Conservation (phyloP, 2,329 filamentous ascomycete genomes). For the Fusarium sp. region DNA sequence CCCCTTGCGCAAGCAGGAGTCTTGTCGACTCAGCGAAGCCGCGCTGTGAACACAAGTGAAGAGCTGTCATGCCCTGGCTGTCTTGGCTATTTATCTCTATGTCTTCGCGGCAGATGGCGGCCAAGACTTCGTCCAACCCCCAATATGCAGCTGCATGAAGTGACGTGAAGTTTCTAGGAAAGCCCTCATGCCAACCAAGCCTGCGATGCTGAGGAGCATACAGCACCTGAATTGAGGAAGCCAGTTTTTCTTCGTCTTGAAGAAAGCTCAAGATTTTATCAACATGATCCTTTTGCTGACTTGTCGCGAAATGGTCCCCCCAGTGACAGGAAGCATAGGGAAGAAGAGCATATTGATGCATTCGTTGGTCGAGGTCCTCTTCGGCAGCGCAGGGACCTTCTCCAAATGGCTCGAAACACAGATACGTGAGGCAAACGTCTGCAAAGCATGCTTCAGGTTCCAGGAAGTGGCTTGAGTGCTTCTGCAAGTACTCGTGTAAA, state of each 20-base stretch:
- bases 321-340: constrained; percentile 21
- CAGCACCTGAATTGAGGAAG: constrained; percentile 19
- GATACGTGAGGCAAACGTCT: constrained; percentile 21
- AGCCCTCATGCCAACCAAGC: constrained; percentile 18
- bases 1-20: constrained; percentile 8
- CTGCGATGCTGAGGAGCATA: constrained; percentile 18
- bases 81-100: constrained; percentile 11
- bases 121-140: constrained; percentile 22
- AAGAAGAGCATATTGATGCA: constrained; percentile 20
- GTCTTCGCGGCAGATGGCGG: background rate
- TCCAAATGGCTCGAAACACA: constrained; percentile 20
- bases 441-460: constrained; percentile 15
- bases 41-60: constrained; percentile 13
- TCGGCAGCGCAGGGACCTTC: constrained; percentile 13
- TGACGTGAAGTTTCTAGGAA: constrained; percentile 20
- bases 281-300: background rate
- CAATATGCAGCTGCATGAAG: constrained; percentile 29
- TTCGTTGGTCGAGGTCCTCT: constrained; percentile 12
- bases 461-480: constrained; percentile 3
- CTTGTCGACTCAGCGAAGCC: background rate
- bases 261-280: background rate
- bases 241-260: constrained; percentile 7
- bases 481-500: constrained; percentile 23
- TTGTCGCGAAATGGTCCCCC: constrained; percentile 11
- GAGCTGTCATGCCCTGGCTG: constrained; percentile 16